Conservation (phyloP, 1,284 basidiomycete species). For the Tranzscheliella williamsii region DNA sequence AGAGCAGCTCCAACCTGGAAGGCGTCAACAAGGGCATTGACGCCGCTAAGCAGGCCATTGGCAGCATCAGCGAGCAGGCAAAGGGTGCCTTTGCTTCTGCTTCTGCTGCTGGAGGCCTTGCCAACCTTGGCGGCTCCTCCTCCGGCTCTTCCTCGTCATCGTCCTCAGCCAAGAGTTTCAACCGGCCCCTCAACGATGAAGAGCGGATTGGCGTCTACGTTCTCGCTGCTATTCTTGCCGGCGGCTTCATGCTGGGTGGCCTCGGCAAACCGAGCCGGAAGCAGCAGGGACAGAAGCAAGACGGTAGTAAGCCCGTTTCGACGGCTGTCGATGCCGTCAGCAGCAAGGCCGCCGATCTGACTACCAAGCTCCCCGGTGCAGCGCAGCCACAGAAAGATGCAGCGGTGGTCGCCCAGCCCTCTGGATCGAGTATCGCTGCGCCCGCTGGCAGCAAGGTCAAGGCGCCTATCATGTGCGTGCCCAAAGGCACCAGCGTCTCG, state of each 20-base stretch:
- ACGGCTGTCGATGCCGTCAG: conserved; percentile 1
- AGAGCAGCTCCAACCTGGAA: conserved; percentile 8
- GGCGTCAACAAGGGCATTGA: conserved; percentile 19
- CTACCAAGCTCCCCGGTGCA: conserved; percentile 12
- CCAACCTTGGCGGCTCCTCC: conserved; percentile 3
- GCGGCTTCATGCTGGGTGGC: conserved; percentile 67
- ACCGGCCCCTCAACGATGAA: conserved; percentile 65
- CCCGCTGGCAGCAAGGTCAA: conserved; percentile 27
- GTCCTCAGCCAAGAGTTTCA: conserved; percentile 16
- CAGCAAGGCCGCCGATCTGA: not conserved
- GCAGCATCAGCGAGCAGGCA: conserved; percentile 26
- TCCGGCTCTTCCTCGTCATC: conserved; percentile 7
- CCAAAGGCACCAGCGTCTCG: conserved; percentile 23
- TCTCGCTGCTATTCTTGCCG: conserved; percentile 66
- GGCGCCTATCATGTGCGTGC: conserved; percentile 39
- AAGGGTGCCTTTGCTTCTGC: conserved; percentile 29
- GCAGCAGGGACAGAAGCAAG: not conserved
- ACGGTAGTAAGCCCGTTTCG: conserved; percentile 3
- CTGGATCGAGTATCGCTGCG: conserved; percentile 10
- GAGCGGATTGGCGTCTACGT: conserved; percentile 68
- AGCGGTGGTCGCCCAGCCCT: conserved; percentile 11
- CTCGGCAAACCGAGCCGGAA: conserved; percentile 54
- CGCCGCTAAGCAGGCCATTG: conserved; percentile 22
- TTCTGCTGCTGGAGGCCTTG: conserved; percentile 2
- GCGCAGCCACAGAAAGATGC: conserved; percentile 15